A percentile compares a stretch with the other conserved stretches of the same genome.
These are phyloP conservation scores for Tricholoma flavovirens DNA, from an alignment of 768 basidiomycete species.

Conservation along the genomic window DNA sequence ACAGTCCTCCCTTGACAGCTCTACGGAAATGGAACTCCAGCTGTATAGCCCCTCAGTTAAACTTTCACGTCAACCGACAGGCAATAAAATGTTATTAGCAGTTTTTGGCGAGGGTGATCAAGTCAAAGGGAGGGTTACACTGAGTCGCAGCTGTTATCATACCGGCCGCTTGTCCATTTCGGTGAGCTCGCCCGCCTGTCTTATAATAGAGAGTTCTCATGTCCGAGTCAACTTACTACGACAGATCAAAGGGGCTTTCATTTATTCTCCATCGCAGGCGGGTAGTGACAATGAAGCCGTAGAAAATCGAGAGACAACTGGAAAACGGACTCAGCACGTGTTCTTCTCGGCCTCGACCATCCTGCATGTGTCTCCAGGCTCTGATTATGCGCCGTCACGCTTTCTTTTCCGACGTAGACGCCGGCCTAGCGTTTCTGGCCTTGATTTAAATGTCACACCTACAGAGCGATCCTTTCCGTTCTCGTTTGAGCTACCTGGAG, in stretches of 20 bases:
- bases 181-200: slow-evolving; percentile 29
- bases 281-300: slow-evolving; percentile 13
- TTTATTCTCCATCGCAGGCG: slow-evolving; percentile 31
- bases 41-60: slow-evolving; percentile 60
- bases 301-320: slow-evolving; percentile 13
- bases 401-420: slow-evolving; percentile 41
- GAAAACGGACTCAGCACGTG: slow-evolving; percentile 35
- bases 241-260: slow-evolving; percentile 62
- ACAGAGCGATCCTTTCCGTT: slow-evolving; percentile 43
- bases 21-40: slow-evolving; percentile 52
- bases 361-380: slow-evolving; percentile 33
- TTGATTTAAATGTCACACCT: slow-evolving; percentile 28
- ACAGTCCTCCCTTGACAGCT: slow-evolving; percentile 25
- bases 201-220: neutral
- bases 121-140: slow-evolving; percentile 52
- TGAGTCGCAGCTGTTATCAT: slow-evolving; percentile 46
- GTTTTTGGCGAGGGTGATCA: slow-evolving; percentile 59
- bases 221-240: neutral
- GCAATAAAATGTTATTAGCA: slow-evolving; percentile 29
- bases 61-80: slow-evolving; percentile 26
- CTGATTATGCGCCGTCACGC: slow-evolving; percentile 24
- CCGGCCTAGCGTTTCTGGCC: slow-evolving; percentile 38
- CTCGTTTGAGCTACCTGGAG: slow-evolving; percentile 49
- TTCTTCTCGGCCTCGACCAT: slow-evolving; percentile 45
- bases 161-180: slow-evolving; percentile 55